Percentiles rank a stretch among this genome's conserved stretches.
Evolutionary conservation across 2,329 filamentous ascomycete genomes (phyloP).

Genomic region (Fusarium agapanthi): DNA sequence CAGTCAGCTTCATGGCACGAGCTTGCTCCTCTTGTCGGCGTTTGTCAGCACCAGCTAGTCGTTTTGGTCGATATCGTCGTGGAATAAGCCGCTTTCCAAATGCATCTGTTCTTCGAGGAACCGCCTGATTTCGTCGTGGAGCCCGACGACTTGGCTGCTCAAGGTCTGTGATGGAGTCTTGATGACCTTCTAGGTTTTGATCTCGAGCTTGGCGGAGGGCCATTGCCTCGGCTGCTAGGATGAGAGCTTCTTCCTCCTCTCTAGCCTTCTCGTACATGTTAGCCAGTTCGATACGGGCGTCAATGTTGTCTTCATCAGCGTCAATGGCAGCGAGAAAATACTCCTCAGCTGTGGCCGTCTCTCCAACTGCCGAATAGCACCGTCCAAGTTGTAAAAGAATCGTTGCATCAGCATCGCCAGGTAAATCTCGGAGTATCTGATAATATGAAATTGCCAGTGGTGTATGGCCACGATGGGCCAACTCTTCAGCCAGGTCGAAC

Average conservation of each 20-base stretch:
- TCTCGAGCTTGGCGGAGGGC: constrained; percentile 64
- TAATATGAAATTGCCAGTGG: constrained; percentile 63
- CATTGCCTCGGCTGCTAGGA: constrained; percentile 79
- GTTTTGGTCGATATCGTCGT: constrained; percentile 56
- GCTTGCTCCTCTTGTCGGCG: constrained; percentile 56
- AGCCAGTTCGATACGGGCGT: constrained; percentile 80
- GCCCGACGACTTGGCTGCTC: constrained; percentile 12
- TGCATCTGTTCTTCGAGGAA: constrained; percentile 11
- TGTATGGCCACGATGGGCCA: constrained; percentile 46
- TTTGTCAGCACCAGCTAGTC: constrained; percentile 56
- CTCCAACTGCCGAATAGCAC: constrained; percentile 73
- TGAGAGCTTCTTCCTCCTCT: constrained; percentile 78
- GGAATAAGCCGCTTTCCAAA: constrained; percentile 44
- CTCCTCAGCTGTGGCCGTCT: constrained; percentile 76
- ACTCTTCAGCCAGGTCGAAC: constrained; percentile 67
- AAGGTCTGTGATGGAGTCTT: background rate
- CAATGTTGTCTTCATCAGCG: constrained; percentile 74
- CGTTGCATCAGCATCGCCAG: constrained; percentile 60
- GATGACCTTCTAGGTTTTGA: constrained; percentile 21
- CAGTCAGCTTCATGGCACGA: constrained; percentile 49
- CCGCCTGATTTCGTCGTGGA: constrained; percentile 14
- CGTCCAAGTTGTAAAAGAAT: constrained; percentile 66
- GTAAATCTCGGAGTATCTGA: constrained; percentile 59
- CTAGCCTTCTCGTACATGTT: constrained; percentile 83
- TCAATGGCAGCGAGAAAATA: constrained; percentile 80